A percentile compares a stretch with the other conserved stretches of the same genome.
Evolutionary conservation across 1,284 basidiomycete genomes (phyloP).

Genomic region (Ustilago cynodontis): DNA sequence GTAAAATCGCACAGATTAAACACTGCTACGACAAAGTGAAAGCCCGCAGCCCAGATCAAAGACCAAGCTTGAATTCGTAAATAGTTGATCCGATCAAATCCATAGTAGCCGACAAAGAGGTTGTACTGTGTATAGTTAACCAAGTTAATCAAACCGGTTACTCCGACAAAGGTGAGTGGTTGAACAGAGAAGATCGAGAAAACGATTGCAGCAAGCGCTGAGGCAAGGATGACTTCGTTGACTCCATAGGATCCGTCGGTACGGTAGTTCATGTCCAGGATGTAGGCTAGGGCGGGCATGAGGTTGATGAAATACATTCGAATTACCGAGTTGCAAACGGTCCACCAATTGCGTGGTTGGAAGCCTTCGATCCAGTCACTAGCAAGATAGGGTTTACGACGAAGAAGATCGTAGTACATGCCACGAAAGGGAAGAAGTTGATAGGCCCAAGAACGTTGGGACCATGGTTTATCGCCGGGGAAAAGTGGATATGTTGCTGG

Average conservation of each 20-base stretch:
- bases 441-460: constrained; percentile 63
- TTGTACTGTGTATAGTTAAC: constrained; percentile 68
- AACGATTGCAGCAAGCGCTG: constrained; percentile 84
- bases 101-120: constrained; percentile 65
- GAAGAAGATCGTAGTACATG: constrained; percentile 81
- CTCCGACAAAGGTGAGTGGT: constrained; percentile 91
- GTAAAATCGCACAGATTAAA: constrained; percentile 76
- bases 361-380: constrained; percentile 64
- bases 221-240: constrained; percentile 77
- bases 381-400: constrained; percentile 79
- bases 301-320: constrained; percentile 73
- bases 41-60: constrained; percentile 90
- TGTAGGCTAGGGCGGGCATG: constrained; percentile 91
- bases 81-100: constrained; percentile 57
- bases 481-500: constrained; percentile 41
- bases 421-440: constrained; percentile 75
- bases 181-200: constrained; percentile 91
- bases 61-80: constrained; percentile 76
- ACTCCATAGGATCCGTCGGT: constrained; percentile 91
- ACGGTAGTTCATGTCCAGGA: constrained; percentile 87
- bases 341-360: constrained; percentile 56
- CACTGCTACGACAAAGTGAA: constrained; percentile 88
- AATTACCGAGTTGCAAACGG: constrained; percentile 52
- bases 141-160: constrained; percentile 78
- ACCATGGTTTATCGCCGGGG: constrained; percentile 63